Evolutionary conservation across 176 grass and related monocot genomes (phyloP).

Genomic region (Phragmites australis): DNA sequence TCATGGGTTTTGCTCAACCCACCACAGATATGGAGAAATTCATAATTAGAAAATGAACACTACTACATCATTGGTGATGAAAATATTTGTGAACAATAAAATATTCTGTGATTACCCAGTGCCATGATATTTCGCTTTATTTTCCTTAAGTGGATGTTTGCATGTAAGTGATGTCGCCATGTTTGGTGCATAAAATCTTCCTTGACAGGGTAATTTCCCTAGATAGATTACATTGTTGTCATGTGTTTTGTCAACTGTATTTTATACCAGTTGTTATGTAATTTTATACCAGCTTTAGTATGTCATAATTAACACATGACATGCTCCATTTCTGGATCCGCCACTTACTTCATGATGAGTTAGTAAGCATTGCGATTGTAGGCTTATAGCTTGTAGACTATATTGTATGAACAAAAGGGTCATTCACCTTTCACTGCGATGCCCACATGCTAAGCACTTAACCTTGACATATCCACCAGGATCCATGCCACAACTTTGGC

Average conservation of each 20-base stretch:
- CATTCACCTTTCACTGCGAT: slow-evolving; percentile 79
- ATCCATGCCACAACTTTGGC: slow-evolving; percentile 80
- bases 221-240: not conserved
- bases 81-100: not conserved
- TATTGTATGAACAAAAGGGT: slow-evolving; percentile 29
- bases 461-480: slow-evolving; percentile 93
- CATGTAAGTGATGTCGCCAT: not conserved
- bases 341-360: not conserved
- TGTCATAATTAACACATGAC: not conserved
- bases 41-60: not conserved
- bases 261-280: not conserved
- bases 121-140: not conserved
- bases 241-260: not conserved
- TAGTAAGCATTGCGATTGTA: slow-evolving; percentile 14
- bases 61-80: not conserved
- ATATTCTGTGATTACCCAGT: not conserved
- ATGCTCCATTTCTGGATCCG: not conserved
- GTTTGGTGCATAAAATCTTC: not conserved
- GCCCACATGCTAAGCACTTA: slow-evolving; percentile 83
- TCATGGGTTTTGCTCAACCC: not conserved
- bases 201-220: not conserved
- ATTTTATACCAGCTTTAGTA: not conserved
- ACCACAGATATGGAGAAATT: not conserved
- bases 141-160: not conserved
- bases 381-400: slow-evolving; percentile 1